phyloP scores from a whole-genome alignment of 2,329 filamentous ascomycete genomes.

The Alternaria solani region DNA sequence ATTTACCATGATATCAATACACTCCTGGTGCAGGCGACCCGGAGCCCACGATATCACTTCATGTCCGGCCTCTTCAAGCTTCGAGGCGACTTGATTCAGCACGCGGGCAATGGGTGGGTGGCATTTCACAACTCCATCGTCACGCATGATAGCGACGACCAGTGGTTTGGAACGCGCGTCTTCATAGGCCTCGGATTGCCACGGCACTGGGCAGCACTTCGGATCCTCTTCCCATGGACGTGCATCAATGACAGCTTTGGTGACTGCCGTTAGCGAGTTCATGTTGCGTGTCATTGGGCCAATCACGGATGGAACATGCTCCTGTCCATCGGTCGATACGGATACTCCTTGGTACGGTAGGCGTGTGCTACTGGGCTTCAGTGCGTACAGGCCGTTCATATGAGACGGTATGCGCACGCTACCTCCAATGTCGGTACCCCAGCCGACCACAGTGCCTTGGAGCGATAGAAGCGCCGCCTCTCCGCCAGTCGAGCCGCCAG shows the following conservation, averaged over 20 bases:
- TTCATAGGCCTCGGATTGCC: conserved; percentile 59
- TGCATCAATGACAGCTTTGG: conserved; percentile 57
- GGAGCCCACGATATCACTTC: conserved; percentile 63
- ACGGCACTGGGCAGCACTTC: conserved; percentile 54
- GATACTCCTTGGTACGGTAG: conserved; percentile 66
- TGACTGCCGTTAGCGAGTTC: conserved; percentile 59
- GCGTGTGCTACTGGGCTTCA: conserved; percentile 63
- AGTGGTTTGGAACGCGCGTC: conserved; percentile 55
- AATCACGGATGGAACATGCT: conserved; percentile 69
- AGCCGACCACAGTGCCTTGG: conserved; percentile 62
- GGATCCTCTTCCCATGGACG: conserved; percentile 65
- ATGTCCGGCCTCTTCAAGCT: conserved; percentile 60
- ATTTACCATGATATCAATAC: conserved; percentile 62
- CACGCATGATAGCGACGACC: conserved; percentile 59
- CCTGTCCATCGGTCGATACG: conserved; percentile 70
- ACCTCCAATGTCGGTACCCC: conserved; percentile 67
- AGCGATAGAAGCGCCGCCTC: conserved; percentile 66
- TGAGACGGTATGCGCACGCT: conserved; percentile 67
- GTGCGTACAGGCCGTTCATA: conserved; percentile 66
- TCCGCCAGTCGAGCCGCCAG: conserved; percentile 67
- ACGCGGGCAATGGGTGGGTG: conserved; percentile 63
- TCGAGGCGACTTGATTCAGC: conserved; percentile 49
- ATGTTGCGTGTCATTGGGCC: conserved; percentile 66
- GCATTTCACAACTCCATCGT: conserved; percentile 63
- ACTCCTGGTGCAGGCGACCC: conserved; percentile 61